Conservation (phyloP, 179 eudicot species). For the Amaranthus tricolor region DNA sequence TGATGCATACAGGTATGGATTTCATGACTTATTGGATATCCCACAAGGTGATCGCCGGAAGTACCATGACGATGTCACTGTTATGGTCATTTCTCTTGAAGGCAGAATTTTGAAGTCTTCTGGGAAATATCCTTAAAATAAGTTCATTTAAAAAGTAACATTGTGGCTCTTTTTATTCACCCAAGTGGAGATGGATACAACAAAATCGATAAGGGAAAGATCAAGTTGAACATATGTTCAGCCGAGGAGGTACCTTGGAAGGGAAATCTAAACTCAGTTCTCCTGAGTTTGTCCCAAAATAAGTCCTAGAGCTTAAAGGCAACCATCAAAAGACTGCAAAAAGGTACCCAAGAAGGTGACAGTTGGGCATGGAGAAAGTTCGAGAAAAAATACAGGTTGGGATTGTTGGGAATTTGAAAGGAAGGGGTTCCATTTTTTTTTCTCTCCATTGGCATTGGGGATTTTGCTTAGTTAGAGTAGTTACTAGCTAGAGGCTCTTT, state of each 20-base stretch:
- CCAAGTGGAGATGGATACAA: slow-evolving; percentile 9
- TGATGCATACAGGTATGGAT: too few species aligned
- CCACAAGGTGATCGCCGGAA: slow-evolving; percentile 91
- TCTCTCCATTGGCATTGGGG: slow-evolving; percentile 27
- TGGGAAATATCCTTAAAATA: slow-evolving; percentile 55
- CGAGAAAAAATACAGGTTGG: slow-evolving; percentile 14
- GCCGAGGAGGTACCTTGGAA: neutral
- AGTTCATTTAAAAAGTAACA: slow-evolving; percentile 17
- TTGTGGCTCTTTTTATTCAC: neutral
- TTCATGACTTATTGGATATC: slow-evolving; percentile 40
- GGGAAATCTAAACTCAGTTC: slow-evolving; percentile 16
- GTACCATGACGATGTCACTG: slow-evolving; percentile 96
- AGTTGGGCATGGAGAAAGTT: slow-evolving; percentile 13
- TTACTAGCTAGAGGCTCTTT: slow-evolving; percentile 28
- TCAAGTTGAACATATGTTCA: slow-evolving; percentile 7
- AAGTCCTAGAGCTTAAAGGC: slow-evolving; percentile 8
- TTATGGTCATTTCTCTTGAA: slow-evolving; percentile 85
- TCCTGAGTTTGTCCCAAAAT: slow-evolving; percentile 11
- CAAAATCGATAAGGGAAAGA: slow-evolving; percentile 1
- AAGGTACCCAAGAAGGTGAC: slow-evolving; percentile 12
- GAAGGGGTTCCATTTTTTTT: slow-evolving; percentile 4
- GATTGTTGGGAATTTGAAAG: slow-evolving; percentile 11
- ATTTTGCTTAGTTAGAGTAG: slow-evolving; percentile 38
- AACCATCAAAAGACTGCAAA: slow-evolving; percentile 7
- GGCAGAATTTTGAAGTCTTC: slow-evolving; percentile 74